Evolutionary conservation across 768 basidiomycete species (phyloP), one percentile per base, ranked within the genome.

Genomic region (Kwoniella bestiolae): DNA sequence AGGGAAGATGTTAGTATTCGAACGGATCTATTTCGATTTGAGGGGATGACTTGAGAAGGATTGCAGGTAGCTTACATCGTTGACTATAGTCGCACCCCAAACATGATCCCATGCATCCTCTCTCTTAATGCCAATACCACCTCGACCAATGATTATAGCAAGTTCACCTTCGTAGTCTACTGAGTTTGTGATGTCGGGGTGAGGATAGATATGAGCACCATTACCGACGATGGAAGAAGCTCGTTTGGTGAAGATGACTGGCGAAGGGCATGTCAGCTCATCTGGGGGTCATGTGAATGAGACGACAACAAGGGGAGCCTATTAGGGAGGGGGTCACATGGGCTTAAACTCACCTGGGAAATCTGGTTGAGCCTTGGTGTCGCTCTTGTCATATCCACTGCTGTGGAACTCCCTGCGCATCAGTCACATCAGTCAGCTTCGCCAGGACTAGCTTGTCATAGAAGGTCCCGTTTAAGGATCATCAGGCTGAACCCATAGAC

Each of bases 91-190:
- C 50, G 71, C 71, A 18, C 71, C 71, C 77, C 77, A 79, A 26
- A 79, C 72, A 45, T 77, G 69, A 26, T 72, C 56, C 77, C 76
- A 79, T 0, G 76, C 77, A 31, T 79, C 68, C 32, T 74, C 74
- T 62, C 76, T 75, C 25, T 34, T 49, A 51, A 79, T 76, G 6
- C 58, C 57, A 1, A 69, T 58, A 8, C 77, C 77, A 21, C 60
- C 70, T 57, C 70, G 71, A 2, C 77, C 77, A n/a, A 79, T 63
- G 46, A 77, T 77, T 47, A 79, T 66, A 1, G 70, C 77, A 26
- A 79, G 60, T 62, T 79, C 77, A 11, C 77, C 77, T 38, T 79
- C 77, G 66, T 79, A 79, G 56, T 79, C 77, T n/a, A 77, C 56
- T 18, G 66, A 68, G 25, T 65, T 28, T 12, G 77, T 77, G 12